Percentiles rank a stretch among this genome's conserved stretches.
phyloP scores from a whole-genome alignment of 2,329 filamentous ascomycete genomes.

The Onygenales sp. region DNA sequence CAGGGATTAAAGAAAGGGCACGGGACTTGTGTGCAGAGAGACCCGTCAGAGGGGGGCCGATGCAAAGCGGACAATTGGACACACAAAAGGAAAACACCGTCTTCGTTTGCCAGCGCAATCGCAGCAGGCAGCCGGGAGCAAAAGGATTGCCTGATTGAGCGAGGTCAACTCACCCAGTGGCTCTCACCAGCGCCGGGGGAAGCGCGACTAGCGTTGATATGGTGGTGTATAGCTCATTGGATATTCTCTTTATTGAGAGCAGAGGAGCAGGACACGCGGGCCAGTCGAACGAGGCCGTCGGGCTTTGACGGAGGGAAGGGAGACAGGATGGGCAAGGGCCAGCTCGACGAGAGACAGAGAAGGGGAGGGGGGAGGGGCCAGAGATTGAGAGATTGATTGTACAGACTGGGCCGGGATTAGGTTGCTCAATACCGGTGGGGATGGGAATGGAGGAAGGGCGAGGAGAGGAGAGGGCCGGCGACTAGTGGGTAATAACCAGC shows the following conservation, averaged over 20 bases:
- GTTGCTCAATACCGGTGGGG: not conserved
- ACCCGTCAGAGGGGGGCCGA: conserved; percentile 1
- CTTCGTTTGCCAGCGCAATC: conserved; percentile 27
- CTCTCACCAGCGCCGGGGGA: not conserved
- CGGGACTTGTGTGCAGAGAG: not conserved
- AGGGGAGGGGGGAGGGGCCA: conserved; percentile 13
- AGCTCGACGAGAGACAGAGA: not conserved
- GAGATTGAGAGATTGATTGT: conserved; percentile 13
- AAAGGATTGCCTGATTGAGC: not conserved
- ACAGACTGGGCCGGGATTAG: not conserved
- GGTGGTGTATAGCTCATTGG: conserved; percentile 1
- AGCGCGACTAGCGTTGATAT: conserved; percentile 1
- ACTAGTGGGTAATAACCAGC: not conserved
- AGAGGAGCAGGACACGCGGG: conserved; percentile 12
- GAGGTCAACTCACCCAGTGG: conserved; percentile 1
- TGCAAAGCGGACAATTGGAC: conserved; percentile 7
- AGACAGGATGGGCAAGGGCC: not conserved
- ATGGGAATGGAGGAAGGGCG: conserved; percentile 7
- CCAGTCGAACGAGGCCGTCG: conserved; percentile 6
- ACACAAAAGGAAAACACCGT: conserved; percentile 16
- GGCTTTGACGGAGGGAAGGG: not conserved
- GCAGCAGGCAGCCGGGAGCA: conserved; percentile 18
- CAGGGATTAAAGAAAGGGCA: conserved; percentile 5
- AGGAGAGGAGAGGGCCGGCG: conserved; percentile 9
- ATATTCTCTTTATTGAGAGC: conserved; percentile 21